Base-by-base conservation (phyloP, 2,329 filamentous ascomycete genomes). In the Coniochaeta pulveracea region DNA sequence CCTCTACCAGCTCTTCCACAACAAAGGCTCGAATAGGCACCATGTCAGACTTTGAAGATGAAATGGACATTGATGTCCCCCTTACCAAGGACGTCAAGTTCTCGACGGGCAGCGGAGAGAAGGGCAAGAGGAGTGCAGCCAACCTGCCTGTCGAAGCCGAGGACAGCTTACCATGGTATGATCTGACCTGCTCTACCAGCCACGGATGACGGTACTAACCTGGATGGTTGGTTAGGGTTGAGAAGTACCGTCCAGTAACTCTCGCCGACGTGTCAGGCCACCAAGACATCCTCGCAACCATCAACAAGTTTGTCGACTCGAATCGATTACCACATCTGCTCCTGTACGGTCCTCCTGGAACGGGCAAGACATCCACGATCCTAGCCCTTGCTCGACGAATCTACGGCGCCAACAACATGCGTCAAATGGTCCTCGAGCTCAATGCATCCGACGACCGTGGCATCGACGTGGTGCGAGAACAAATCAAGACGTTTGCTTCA, bases 401-500 rank as follows among this genome's bases (percentile, higher is more conserved):
- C 57, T 98, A 98, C 52, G 91, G 91, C 34, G 61, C 67, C 37
- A 80, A 84, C 43, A 95, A 96, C 57, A 81, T 95, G 78, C 80
- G 89, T 12, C 91, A 98, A 58, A 96, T 98, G 86, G 91, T 98
- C 12, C 73, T 98, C 21, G 91, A 98, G 60, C 74, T 98, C 43
- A 98, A 98, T 55, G 91, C 91, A 25, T 94, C 86, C 31, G 91
- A 98, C 53, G 91, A 98, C 56, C 74, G 91, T 58, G 91, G 91
- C 50, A 98, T 98, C 55, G 91, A 98, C 44, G 91, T 98, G 3
- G 91, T 98, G 36, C 76, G 88, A 44, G 91, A 98, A 62, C 91
- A 98, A 60, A 98, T 98, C 72, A 98, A 96, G 69, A 98, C 91
- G 0, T 98, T 98, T 61, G 89, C 85, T 25, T 93, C 84, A 46